A percentile compares a stretch with the other conserved stretches of the same genome.
Conservation (phyloP, 2,329 filamentous ascomycete genomes). For the Pyrenophora teres region DNA sequence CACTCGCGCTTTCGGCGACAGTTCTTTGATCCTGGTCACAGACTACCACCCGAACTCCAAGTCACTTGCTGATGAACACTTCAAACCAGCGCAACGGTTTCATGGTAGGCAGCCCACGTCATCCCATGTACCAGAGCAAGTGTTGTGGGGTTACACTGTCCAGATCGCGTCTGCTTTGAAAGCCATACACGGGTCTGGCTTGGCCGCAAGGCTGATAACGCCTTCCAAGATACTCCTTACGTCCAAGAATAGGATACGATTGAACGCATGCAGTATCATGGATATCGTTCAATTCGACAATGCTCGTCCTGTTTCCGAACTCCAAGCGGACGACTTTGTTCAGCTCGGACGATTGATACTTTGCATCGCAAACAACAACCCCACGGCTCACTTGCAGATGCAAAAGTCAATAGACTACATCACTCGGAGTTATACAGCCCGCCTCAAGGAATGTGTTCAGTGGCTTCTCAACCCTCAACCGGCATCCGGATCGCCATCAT, state of each 20-base stretch:
- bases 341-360: slow-evolving; percentile 84
- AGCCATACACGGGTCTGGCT: slow-evolving; percentile 76
- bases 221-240: slow-evolving; percentile 88
- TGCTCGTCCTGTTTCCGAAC: slow-evolving; percentile 69
- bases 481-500: slow-evolving; percentile 32
- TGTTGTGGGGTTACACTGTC: slow-evolving; percentile 89
- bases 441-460: slow-evolving; percentile 76
- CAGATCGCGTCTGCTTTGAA: slow-evolving; percentile 89
- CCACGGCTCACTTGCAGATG: slow-evolving; percentile 64
- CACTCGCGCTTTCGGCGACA: slow-evolving; percentile 88
- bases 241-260: slow-evolving; percentile 83
- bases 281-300: slow-evolving; percentile 86
- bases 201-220: slow-evolving; percentile 86
- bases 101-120: slow-evolving; percentile 44
- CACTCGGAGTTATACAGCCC: slow-evolving; percentile 73
- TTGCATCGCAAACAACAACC: slow-evolving; percentile 74
- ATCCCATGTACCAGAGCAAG: slow-evolving; percentile 64
- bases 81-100: slow-evolving; percentile 52
- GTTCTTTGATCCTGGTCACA: slow-evolving; percentile 90
- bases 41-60: slow-evolving; percentile 92
- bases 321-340: slow-evolving; percentile 85
- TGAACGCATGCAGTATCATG: slow-evolving; percentile 85
- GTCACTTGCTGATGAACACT: slow-evolving; percentile 83
- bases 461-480: slow-evolving; percentile 74
- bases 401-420: slow-evolving; percentile 77